These are phyloP conservation scores for Golubevia sp. DNA, from an alignment of 1,284 basidiomycete species.

Conservation along the genomic window DNA sequence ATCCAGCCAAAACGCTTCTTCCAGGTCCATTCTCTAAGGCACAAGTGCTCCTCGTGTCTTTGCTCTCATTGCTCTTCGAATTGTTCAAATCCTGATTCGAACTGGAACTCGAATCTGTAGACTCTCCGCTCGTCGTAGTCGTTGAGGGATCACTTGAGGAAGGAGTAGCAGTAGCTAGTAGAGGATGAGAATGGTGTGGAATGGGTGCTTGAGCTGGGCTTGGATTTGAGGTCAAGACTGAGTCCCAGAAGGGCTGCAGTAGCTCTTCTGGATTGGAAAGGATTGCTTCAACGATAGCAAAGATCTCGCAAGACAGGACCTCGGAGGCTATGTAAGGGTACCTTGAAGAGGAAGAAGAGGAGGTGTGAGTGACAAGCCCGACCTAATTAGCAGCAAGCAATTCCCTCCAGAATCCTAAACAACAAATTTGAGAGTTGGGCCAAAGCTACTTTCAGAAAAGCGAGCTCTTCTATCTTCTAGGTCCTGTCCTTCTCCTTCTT, in stretches of 20 bases:
- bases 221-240: conserved; percentile 33
- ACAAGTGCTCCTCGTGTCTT: not conserved
- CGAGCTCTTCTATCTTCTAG: no score
- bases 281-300: conserved; percentile 43
- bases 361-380: not conserved
- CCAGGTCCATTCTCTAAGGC: conserved; percentile 53
- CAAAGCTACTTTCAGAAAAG: no score
- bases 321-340: conserved; percentile 59
- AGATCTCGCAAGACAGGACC: conserved; percentile 53
- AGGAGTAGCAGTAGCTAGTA: conserved; percentile 24
- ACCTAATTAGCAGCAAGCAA: not conserved
- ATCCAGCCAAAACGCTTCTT: conserved; percentile 52
- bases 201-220: conserved; percentile 34
- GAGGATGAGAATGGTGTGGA: conserved; percentile 52
- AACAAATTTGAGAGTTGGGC: no score
- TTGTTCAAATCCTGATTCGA: no score
- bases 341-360: conserved; percentile 8
- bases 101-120: no score
- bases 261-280: conserved; percentile 38
- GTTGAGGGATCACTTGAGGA: conserved; percentile 1
- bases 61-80: no score
- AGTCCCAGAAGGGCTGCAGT: conserved; percentile 55
- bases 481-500: no score
- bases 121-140: no score
- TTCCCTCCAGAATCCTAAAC: no score